phyloP scores from a whole-genome alignment of 2,329 filamentous ascomycete genomes.

The Furcasterigmium furcatum region DNA sequence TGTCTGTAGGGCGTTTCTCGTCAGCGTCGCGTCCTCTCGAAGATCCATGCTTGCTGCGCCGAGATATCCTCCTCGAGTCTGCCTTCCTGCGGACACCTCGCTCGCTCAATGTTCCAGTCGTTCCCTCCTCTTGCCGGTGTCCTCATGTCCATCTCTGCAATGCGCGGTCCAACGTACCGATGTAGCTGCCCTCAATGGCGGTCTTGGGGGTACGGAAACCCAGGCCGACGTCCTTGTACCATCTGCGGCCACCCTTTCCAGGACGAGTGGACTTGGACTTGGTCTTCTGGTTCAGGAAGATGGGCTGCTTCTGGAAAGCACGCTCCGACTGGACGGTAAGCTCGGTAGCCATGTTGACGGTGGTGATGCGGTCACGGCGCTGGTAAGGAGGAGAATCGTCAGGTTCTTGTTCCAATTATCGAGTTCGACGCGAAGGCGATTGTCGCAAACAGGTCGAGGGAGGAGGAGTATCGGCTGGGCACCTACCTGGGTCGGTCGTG shows the following conservation, averaged over 20 bases:
- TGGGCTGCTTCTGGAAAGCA: conserved; percentile 99
- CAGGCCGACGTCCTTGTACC: conserved; percentile 99
- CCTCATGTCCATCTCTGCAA: not conserved
- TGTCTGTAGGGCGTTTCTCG: conserved; percentile 61
- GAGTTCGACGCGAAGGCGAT: not conserved
- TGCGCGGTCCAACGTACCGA: conserved; percentile 68
- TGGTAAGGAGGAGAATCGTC: conserved; percentile 10
- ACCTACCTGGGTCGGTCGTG: conserved; percentile 5
- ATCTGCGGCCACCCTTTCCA: conserved; percentile 89
- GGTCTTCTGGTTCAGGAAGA: conserved; percentile 98
- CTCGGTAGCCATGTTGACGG: conserved; percentile 83
- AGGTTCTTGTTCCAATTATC: not conserved
- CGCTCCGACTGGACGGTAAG: conserved; percentile 99
- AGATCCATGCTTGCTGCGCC: not conserved
- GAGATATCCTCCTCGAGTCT: not conserved
- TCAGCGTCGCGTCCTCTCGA: conserved; percentile 6
- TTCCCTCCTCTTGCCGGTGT: not conserved
- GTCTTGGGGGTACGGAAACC: conserved; percentile 98
- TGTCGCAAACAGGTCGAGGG: not conserved
- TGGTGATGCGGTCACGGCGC: conserved; percentile 15
- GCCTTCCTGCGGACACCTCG: too few relatives aligned
- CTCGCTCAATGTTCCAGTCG: too few relatives aligned
- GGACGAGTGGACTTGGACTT: conserved; percentile 80
- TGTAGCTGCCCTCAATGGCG: conserved; percentile 98
- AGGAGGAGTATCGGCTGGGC: not conserved